Percentiles rank a stretch among this genome's conserved stretches.
phyloP scores from a whole-genome alignment of 2,329 filamentous ascomycete genomes.

The Paramyrothecium roridum region DNA sequence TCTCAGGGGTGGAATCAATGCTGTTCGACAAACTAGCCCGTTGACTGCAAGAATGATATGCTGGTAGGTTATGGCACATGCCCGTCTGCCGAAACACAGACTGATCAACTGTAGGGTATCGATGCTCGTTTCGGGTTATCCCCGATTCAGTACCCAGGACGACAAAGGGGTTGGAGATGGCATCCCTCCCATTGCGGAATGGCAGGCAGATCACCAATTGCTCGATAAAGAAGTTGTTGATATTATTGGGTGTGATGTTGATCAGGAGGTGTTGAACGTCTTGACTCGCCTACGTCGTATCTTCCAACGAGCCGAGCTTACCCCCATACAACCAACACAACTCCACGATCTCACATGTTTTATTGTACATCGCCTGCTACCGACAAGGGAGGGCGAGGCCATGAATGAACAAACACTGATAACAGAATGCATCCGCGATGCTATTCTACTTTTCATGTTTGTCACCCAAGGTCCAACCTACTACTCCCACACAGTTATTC shows the following conservation, averaged over 20 bases:
- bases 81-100: neutral
- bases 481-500: slow-evolving; percentile 45
- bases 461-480: slow-evolving; percentile 53
- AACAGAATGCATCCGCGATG: slow-evolving; percentile 44
- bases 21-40: slow-evolving; percentile 44
- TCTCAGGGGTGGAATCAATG: slow-evolving; percentile 47
- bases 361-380: slow-evolving; percentile 46
- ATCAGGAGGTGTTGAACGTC: slow-evolving; percentile 31
- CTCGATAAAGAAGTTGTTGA: slow-evolving; percentile 2
- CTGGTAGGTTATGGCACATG: slow-evolving; percentile 35
- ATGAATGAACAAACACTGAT: slow-evolving; percentile 13
- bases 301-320: slow-evolving; percentile 29
- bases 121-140: slow-evolving; percentile 48
- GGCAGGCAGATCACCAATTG: slow-evolving; percentile 31
- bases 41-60: slow-evolving; percentile 53
- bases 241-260: slow-evolving; percentile 11
- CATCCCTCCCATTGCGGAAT: slow-evolving; percentile 45
- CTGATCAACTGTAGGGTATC: slow-evolving; percentile 44
- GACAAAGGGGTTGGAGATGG: slow-evolving; percentile 45
- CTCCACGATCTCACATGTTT: slow-evolving; percentile 56
- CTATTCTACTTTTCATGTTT: slow-evolving; percentile 48
- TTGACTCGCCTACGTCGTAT: slow-evolving; percentile 41
- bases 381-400: slow-evolving; percentile 10
- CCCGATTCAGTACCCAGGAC: slow-evolving; percentile 51
- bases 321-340: slow-evolving; percentile 31